Percentiles rank a stretch among this genome's conserved stretches.
These are phyloP conservation scores for Sporothrix dimorphospora DNA, from an alignment of 2,329 filamentous ascomycete species.

Conservation along the genomic window DNA sequence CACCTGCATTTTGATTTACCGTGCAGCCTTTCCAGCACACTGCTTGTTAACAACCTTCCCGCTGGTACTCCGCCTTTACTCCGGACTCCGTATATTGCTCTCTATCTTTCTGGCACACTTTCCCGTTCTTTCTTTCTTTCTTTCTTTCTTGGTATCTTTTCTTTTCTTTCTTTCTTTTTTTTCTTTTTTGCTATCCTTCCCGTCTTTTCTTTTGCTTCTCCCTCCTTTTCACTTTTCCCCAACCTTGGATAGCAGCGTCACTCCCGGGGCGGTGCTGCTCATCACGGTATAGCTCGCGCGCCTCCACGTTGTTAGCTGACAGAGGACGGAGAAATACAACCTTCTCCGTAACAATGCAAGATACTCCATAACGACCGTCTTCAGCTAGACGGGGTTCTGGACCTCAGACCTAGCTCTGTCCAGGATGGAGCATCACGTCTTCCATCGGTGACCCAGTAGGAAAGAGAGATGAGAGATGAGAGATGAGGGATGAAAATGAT, in stretches of 20 bases:
- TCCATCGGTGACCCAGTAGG: background rate
- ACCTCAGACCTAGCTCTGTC: background rate
- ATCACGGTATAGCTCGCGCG: background rate
- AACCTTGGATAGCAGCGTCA: background rate
- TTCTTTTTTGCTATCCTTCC: background rate
- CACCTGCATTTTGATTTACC: background rate
- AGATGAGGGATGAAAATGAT: constrained; percentile 4
- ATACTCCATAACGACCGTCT: background rate
- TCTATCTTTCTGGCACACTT: background rate
- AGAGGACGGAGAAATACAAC: background rate
- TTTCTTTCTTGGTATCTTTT: background rate
- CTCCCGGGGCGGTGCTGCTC: background rate
- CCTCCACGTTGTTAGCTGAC: background rate
- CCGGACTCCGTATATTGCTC: constrained; percentile 15
- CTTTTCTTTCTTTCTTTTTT: background rate
- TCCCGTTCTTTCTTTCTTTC: background rate
- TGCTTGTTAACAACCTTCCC: no score
- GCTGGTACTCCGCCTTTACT: background rate
- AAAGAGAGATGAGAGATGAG: background rate
- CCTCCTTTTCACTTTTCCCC: background rate
- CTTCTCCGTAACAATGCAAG: background rate
- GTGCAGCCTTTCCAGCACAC: background rate
- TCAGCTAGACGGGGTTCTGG: background rate
- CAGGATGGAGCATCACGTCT: background rate
- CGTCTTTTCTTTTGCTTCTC: background rate